Conservation (phyloP, 768 basidiomycete species). For the Glaciozyma antarctica region DNA sequence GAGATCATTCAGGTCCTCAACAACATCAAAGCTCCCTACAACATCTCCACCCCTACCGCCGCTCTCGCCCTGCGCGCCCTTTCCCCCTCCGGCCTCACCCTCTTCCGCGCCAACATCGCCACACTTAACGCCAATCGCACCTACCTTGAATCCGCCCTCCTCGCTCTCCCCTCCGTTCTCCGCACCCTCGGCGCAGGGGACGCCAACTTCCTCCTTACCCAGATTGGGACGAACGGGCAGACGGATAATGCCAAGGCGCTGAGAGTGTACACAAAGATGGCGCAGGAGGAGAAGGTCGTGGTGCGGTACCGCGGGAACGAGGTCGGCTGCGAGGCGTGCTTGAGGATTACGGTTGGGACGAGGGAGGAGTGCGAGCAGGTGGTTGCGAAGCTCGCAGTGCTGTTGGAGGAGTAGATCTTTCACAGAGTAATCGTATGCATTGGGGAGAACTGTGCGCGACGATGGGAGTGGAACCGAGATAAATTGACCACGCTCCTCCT, state of each 20-base stretch:
- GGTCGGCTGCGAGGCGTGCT: constrained; percentile 70
- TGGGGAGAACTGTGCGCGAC: neutral
- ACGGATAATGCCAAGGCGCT: constrained; percentile 57
- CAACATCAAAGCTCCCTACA: constrained; percentile 97
- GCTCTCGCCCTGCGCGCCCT: constrained; percentile 70
- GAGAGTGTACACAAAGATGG: constrained; percentile 65
- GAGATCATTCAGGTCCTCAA: constrained; percentile 79
- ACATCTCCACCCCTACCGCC: constrained; percentile 83
- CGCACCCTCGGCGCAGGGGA: constrained; percentile 65
- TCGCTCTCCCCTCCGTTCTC: constrained; percentile 42
- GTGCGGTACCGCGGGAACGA: constrained; percentile 83
- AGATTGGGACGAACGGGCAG: constrained; percentile 48
- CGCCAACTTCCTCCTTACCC: constrained; percentile 83
- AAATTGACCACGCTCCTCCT: too few relatives aligned
- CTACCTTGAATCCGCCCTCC: constrained; percentile 49
- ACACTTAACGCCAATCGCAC: constrained; percentile 54
- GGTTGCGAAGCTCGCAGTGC: constrained; percentile 48
- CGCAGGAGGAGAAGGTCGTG: constrained; percentile 57
- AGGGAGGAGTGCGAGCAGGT: constrained; percentile 62
- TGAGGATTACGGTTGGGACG: constrained; percentile 83
- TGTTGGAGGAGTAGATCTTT: constrained; percentile 6
- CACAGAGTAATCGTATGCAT: neutral
- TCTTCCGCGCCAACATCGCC: constrained; percentile 55
- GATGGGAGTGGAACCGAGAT: neutral
- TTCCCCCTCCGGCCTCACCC: constrained; percentile 49